Conservation (phyloP, 2,329 filamentous ascomycete genomes). For the Pseudomassariella vexata region DNA sequence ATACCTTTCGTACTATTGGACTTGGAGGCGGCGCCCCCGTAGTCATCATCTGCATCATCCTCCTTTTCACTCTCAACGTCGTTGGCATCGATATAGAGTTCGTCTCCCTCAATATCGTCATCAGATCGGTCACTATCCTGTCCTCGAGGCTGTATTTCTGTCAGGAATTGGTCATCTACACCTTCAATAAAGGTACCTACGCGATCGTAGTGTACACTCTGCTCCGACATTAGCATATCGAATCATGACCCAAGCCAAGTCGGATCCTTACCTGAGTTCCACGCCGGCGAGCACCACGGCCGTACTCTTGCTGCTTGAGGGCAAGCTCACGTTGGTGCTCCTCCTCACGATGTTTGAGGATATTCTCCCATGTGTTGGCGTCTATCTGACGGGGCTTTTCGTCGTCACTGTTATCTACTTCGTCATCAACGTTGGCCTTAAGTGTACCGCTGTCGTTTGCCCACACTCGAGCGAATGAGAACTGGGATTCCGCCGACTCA, state of each 20-base stretch:
- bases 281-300: slow-evolving; percentile 74
- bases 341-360: slow-evolving; percentile 75
- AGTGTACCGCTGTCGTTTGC: slow-evolving; percentile 70
- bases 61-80: slow-evolving; percentile 17
- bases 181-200: slow-evolving; percentile 20
- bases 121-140: slow-evolving; percentile 19
- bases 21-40: slow-evolving; percentile 4
- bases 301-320: slow-evolving; percentile 66
- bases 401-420: slow-evolving; percentile 42
- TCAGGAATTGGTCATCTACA: slow-evolving; percentile 16
- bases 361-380: slow-evolving; percentile 80
- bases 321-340: slow-evolving; percentile 69
- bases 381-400: slow-evolving; percentile 52
- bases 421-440: slow-evolving; percentile 53
- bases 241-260: slow-evolving; percentile 14
- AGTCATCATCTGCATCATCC: slow-evolving; percentile 6
- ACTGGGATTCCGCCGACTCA: slow-evolving; percentile 67
- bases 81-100: slow-evolving; percentile 19
- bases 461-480: slow-evolving; percentile 89
- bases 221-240: slow-evolving; percentile 11
- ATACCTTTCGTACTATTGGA: slow-evolving; percentile 17
- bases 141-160: slow-evolving; percentile 14
- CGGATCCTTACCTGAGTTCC: slow-evolving; percentile 31
- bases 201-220: slow-evolving; percentile 38
- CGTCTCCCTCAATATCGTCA: slow-evolving; percentile 19